phyloP scores from a whole-genome alignment of 345 rosid species.

The Rhodomyrtus tomentosa region DNA sequence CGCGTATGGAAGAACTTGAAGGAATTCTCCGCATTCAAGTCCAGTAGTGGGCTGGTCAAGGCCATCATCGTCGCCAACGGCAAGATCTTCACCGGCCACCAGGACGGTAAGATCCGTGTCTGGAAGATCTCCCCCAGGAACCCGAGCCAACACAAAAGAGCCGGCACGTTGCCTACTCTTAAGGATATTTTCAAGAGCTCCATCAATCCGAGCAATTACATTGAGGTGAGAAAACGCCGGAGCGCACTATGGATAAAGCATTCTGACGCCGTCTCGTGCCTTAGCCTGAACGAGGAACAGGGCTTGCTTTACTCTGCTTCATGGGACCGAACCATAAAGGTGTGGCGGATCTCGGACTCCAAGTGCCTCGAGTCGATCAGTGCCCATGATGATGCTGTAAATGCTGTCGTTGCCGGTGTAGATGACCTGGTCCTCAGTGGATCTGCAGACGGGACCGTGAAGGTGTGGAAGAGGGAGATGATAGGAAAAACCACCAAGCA shows the following conservation, averaged over 20 bases:
- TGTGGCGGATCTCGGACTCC: conserved; percentile 83
- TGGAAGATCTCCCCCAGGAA: conserved; percentile 73
- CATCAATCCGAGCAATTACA: conserved; percentile 71
- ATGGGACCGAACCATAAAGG: conserved; percentile 89
- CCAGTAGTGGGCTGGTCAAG: conserved; percentile 87
- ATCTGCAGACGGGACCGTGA: conserved; percentile 88
- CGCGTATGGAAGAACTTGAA: conserved; percentile 90
- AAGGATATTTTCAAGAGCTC: conserved; percentile 86
- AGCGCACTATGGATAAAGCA: conserved; percentile 89
- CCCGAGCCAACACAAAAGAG: conserved; percentile 54
- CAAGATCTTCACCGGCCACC: conserved; percentile 89
- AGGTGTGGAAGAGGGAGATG: conserved; percentile 69
- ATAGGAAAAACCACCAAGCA: conserved; percentile 51
- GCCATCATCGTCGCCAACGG: conserved; percentile 71
- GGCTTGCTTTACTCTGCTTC: conserved; percentile 82
- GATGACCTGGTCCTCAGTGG: conserved; percentile 69
- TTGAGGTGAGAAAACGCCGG: conserved; percentile 57
- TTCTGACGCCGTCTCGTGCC: conserved; percentile 76
- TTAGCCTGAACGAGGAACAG: conserved; percentile 53
- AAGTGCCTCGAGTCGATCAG: conserved; percentile 72
- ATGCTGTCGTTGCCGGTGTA: conserved; percentile 45
- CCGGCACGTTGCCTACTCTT: conserved; percentile 74
- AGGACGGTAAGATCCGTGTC: conserved; percentile 86
- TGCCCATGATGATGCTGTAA: conserved; percentile 95
- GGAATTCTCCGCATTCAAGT: conserved; percentile 80